Conservation (phyloP, 495 filamentous ascomycete genomes). For the Tuber magnatum region DNA sequence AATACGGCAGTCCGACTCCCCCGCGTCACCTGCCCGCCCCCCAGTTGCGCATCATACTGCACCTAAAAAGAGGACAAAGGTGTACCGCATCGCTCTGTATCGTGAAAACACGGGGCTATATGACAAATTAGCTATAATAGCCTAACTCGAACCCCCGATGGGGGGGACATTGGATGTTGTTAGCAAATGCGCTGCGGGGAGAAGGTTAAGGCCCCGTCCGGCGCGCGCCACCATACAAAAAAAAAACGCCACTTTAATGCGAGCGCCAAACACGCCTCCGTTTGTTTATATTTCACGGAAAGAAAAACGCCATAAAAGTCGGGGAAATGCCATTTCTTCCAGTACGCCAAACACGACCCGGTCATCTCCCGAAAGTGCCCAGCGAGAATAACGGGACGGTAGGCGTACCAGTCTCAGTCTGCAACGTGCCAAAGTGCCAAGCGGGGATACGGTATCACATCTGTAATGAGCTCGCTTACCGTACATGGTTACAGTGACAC, state of each 20-base stretch:
- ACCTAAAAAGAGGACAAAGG: not conserved
- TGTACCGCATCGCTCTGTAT: not conserved
- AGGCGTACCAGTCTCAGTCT: not conserved
- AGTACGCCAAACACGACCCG: too few relatives aligned
- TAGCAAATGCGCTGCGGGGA: not conserved
- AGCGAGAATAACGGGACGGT: not conserved
- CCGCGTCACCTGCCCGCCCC: not conserved
- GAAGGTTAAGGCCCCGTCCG: not conserved
- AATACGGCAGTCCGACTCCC: not conserved
- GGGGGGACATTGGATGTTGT: not conserved
- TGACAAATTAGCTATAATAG: not conserved
- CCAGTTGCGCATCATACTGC: not conserved
- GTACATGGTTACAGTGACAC: not conserved
- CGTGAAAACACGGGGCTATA: not conserved
- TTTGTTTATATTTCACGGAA: too few relatives aligned
- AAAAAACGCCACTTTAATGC: too few relatives aligned
- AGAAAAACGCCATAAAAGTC: too few relatives aligned
- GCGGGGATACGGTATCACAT: not conserved
- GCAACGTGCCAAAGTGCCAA: not conserved
- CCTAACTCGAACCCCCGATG: not conserved
- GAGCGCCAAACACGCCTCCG: too few relatives aligned
- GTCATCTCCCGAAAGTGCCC: not conserved
- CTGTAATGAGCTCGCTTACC: not conserved
- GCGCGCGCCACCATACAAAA: too few relatives aligned
- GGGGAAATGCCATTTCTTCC: too few relatives aligned